Percentiles rank a stretch among this genome's conserved stretches.
Evolutionary conservation across 2,329 filamentous ascomycete species (phyloP).

Genomic region (Exophiala viscosa): DNA sequence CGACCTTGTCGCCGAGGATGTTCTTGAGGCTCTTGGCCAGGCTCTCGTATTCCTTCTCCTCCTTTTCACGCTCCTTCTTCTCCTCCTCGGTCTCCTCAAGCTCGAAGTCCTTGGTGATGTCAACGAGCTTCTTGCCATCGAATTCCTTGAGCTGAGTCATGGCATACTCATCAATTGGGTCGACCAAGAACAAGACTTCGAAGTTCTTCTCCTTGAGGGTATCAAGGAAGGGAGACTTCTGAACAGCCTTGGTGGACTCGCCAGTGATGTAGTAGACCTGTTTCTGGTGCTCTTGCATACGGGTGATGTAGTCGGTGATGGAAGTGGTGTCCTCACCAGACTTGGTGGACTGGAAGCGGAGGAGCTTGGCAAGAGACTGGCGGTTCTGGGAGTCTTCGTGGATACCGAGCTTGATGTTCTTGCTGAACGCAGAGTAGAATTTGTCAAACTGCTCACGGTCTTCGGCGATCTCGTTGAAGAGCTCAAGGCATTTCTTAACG

Average conservation of each 20-base stretch:
- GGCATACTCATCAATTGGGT: slow-evolving; percentile 99
- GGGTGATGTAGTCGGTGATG: slow-evolving; percentile 93
- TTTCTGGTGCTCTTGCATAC: slow-evolving; percentile 99
- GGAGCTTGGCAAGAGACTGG: slow-evolving; percentile 85
- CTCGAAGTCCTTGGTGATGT: slow-evolving; percentile 99
- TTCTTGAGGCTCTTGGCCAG: slow-evolving; percentile 98
- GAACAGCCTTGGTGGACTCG: slow-evolving; percentile 97
- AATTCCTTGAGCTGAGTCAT: slow-evolving; percentile 99
- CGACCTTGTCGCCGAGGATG: slow-evolving; percentile 97
- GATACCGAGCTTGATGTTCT: slow-evolving; percentile 99
- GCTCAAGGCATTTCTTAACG: slow-evolving; percentile 99
- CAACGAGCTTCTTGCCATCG: slow-evolving; percentile 99
- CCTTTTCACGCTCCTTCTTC: slow-evolving; percentile 90
- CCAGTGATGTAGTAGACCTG: slow-evolving; percentile 99
- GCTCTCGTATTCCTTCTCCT: slow-evolving; percentile 97
- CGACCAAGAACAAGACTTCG: slow-evolving; percentile 97
- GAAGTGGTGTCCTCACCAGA: slow-evolving; percentile 94
- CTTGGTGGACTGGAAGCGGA: slow-evolving; percentile 99
- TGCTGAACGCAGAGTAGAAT: slow-evolving; percentile 99
- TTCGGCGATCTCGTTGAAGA: slow-evolving; percentile 98
- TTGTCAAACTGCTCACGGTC: slow-evolving; percentile 99
- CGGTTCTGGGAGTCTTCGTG: slow-evolving; percentile 99
- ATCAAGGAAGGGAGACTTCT: slow-evolving; percentile 98
- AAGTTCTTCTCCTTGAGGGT: slow-evolving; percentile 98
- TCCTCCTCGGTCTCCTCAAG: slow-evolving; percentile 99